Conservation (phyloP, 768 basidiomycete species). For the Trametes meyenii region DNA sequence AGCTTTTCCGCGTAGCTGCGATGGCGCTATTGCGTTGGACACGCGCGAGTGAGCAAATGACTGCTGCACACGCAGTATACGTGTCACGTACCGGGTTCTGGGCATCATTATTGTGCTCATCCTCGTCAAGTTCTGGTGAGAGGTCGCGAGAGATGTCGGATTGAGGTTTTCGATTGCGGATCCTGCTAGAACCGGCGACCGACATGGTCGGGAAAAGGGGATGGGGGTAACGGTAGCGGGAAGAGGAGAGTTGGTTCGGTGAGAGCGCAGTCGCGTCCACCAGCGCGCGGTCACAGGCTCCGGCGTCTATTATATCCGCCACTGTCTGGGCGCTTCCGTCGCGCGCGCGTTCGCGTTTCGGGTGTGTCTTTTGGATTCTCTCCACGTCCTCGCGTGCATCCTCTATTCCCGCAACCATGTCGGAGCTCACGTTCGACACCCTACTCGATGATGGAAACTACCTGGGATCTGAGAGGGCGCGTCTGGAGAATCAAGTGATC, state of each 20-base stretch:
- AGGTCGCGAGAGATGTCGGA: slow-evolving; percentile 1
- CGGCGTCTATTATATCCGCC: neutral
- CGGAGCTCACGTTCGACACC: slow-evolving; percentile 76
- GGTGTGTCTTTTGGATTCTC: too few species aligned
- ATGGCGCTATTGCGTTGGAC: slow-evolving; percentile 41
- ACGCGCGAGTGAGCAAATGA: neutral
- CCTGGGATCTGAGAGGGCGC: slow-evolving; percentile 71
- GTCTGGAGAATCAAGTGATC: slow-evolving; percentile 82
- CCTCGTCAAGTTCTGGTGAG: slow-evolving; percentile 21
- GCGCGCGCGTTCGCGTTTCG: neutral
- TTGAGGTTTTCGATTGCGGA: slow-evolving; percentile 10
- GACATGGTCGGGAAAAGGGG: slow-evolving; percentile 21
- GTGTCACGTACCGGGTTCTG: slow-evolving; percentile 30
- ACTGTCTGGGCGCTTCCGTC: neutral
- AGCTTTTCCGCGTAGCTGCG: slow-evolving; percentile 63
- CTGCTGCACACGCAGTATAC: slow-evolving; percentile 10
- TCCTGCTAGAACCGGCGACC: slow-evolving; percentile 19
- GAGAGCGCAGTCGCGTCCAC: slow-evolving; percentile 9
- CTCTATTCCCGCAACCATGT: slow-evolving; percentile 44
- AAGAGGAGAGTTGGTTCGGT: neutral
- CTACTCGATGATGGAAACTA: slow-evolving; percentile 81
- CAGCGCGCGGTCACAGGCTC: neutral
- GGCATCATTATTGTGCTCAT: slow-evolving; percentile 20
- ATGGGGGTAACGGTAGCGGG: slow-evolving; percentile 5
- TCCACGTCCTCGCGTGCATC: neutral